Percentiles rank a stretch among this genome's conserved stretches.
phyloP scores from a whole-genome alignment of 2,329 filamentous ascomycete genomes.

The Phialocephala subalpina region DNA sequence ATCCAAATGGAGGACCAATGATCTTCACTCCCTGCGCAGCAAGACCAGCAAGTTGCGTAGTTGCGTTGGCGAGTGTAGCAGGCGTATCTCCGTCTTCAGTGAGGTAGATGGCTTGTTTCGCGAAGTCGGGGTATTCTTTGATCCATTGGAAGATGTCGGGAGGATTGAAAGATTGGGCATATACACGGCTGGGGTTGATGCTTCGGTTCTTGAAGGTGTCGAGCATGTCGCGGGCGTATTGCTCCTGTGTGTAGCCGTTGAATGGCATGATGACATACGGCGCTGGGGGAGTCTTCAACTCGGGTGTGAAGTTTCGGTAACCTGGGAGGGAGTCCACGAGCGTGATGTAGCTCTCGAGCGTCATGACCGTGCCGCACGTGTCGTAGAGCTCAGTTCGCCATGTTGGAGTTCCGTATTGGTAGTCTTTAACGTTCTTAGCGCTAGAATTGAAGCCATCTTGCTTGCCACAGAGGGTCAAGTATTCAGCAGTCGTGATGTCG shows the following conservation, averaged over 20 bases:
- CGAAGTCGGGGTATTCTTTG: constrained; percentile 30
- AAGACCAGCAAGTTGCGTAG: constrained; percentile 22
- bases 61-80: constrained; percentile 10
- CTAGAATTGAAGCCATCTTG: constrained; percentile 34
- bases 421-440: constrained; percentile 31
- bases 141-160: constrained; percentile 35
- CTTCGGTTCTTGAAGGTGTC: constrained; percentile 29
- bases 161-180: constrained; percentile 30
- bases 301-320: constrained; percentile 33
- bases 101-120: constrained; percentile 33
- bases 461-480: constrained; percentile 32
- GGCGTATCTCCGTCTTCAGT: constrained; percentile 30
- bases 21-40: constrained; percentile 30
- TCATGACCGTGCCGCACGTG: constrained; percentile 33
- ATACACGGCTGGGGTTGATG: constrained; percentile 30
- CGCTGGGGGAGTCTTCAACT: constrained; percentile 29
- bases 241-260: constrained; percentile 35
- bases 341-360: constrained; percentile 31
- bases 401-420: constrained; percentile 28
- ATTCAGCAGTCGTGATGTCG: constrained; percentile 34
- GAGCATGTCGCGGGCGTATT: constrained; percentile 33
- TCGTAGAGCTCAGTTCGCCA: constrained; percentile 35
- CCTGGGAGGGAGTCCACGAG: constrained; percentile 31
- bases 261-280: constrained; percentile 34
- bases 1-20: constrained; percentile 30